phyloP scores from a whole-genome alignment of 2,329 filamentous ascomycete species.

The Trichoderma sp. region DNA sequence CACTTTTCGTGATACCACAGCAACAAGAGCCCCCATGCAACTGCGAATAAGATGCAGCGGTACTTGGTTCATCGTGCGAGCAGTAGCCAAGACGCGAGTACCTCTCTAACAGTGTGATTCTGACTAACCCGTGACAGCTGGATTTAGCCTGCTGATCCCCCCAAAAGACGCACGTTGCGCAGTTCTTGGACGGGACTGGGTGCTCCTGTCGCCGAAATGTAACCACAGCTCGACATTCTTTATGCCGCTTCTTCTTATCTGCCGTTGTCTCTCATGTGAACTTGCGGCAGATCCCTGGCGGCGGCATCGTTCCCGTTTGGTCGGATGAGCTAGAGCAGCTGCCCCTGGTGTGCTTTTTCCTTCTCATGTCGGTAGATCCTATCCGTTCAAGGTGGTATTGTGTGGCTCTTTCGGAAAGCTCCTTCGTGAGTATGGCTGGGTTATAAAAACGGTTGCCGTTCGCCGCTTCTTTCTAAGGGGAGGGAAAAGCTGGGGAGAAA shows the following conservation, averaged over 20 bases:
- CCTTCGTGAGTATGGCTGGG: not conserved
- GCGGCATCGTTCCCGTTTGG: not conserved
- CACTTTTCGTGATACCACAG: not conserved
- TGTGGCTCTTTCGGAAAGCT: not conserved
- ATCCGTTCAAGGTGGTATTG: not conserved
- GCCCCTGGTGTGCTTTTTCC: not conserved
- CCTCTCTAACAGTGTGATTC: not conserved
- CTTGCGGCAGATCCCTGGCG: not conserved
- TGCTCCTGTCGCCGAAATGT: not conserved
- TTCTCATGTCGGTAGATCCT: not conserved
- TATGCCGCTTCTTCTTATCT: not conserved
- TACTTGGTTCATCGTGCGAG: not conserved
- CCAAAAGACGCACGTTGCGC: slow-evolving; percentile 1
- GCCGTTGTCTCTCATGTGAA: not conserved
- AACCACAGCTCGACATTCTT: not conserved
- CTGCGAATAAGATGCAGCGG: not conserved
- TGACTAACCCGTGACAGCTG: not conserved
- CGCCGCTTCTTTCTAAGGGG: not conserved
- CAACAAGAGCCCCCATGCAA: not conserved
- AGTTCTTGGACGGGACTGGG: not conserved
- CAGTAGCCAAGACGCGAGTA: not conserved
- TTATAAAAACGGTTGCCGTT: not conserved
- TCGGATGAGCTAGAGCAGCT: not conserved
- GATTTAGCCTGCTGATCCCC: not conserved
- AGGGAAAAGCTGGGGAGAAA: not conserved